phyloP scores from a whole-genome alignment of 257 asterid genomes.

The Penstemon newberryi region DNA sequence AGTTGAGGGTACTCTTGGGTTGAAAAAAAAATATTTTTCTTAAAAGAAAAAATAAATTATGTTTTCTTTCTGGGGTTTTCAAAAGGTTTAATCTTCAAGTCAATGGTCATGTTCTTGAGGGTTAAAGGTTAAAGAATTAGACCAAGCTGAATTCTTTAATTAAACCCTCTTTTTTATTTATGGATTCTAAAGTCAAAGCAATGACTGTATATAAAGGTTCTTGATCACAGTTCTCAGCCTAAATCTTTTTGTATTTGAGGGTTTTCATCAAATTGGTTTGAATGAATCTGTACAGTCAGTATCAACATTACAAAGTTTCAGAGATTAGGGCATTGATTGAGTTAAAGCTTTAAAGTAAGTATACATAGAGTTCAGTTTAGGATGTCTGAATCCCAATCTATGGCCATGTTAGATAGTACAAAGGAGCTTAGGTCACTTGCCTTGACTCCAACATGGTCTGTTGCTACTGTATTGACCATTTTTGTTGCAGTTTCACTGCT shows the following conservation, averaged over 20 bases:
- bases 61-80: not conserved
- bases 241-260: not conserved
- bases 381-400: slow-evolving; percentile 6
- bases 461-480: slow-evolving; percentile 80
- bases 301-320: slow-evolving; percentile 9
- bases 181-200: not conserved
- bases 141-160: slow-evolving; percentile 9
- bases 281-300: not conserved
- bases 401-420: slow-evolving; percentile 29
- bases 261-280: not conserved
- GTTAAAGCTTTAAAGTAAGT: slow-evolving; percentile 15
- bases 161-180: not conserved
- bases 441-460: slow-evolving; percentile 98
- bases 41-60: slow-evolving; percentile 20
- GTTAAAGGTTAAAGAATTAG: not conserved
- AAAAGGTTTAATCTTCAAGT: slow-evolving; percentile 11
- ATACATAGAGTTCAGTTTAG: slow-evolving; percentile 6
- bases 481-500: slow-evolving; percentile 92
- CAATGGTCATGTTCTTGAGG: not conserved
- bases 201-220: too few relatives aligned
- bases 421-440: slow-evolving; percentile 80
- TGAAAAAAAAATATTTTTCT: slow-evolving; percentile 2
- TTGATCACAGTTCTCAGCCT: not conserved
- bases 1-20: not conserved
- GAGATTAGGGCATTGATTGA: slow-evolving; percentile 17